These are phyloP conservation scores for Taphrina confusa DNA, from an alignment of 1,139 yeast species.

Conservation along the genomic window DNA sequence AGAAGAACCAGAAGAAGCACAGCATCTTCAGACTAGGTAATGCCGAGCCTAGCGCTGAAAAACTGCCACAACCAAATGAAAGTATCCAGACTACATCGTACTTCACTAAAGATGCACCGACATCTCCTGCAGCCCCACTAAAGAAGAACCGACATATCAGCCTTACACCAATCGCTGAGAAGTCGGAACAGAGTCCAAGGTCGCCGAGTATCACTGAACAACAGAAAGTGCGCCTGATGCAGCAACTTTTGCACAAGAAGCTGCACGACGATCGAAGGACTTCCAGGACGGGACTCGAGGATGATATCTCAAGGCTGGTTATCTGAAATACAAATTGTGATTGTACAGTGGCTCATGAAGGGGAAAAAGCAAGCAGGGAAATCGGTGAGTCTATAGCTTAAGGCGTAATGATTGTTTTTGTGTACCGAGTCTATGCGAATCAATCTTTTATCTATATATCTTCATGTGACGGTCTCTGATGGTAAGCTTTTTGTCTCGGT, in stretches of 20 bases:
- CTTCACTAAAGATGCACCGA: constrained; percentile 19
- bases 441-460: no score
- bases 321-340: neutral
- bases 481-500: no score
- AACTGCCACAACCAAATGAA: neutral
- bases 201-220: constrained; percentile 9
- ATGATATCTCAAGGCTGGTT: neutral
- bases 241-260: constrained; percentile 19
- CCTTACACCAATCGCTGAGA: constrained; percentile 8
- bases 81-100: neutral
- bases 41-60: neutral
- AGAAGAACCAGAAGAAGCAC: constrained; percentile 17
- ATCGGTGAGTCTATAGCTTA: no score
- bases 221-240: constrained; percentile 21
- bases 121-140: constrained; percentile 2
- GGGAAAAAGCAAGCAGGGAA: no score
- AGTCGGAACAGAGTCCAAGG: constrained; percentile 8
- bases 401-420: no score
- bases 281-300: constrained; percentile 5
- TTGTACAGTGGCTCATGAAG: no score
- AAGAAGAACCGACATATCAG: neutral
- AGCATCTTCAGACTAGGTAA: constrained; percentile 12
- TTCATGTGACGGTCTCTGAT: no score
- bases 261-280: constrained; percentile 6
- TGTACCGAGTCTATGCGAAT: no score